These are phyloP conservation scores for Tetrahymena elliotti DNA, from an alignment of 73 alveolate genomes.

Conservation along the genomic window DNA sequence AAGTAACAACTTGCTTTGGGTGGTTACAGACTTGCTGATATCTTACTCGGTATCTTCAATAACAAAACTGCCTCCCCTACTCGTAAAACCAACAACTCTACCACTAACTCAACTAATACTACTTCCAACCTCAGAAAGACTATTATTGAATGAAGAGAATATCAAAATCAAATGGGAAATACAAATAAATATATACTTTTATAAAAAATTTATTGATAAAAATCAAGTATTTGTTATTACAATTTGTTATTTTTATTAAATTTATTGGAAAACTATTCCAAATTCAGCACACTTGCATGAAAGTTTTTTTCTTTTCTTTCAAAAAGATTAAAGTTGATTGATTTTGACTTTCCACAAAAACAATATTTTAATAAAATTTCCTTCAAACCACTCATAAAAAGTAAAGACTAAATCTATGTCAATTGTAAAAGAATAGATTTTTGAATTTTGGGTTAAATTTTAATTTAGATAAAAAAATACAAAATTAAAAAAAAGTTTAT, in stretches of 20 bases:
- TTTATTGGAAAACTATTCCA: too few species aligned
- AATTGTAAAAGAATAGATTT: too few species aligned
- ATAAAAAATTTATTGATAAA: too few species aligned
- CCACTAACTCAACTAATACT: neutral
- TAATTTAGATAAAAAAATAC: too few species aligned
- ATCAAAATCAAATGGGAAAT: neutral
- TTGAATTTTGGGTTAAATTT: too few species aligned
- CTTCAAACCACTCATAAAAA: too few species aligned
- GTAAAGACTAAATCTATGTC: too few species aligned
- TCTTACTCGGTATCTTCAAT: neutral
- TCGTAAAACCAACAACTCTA: neutral
- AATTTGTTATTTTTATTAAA: too few species aligned
- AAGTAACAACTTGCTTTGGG: conserved; percentile 36
- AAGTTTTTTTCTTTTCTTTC: neutral
- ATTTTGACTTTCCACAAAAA: too few species aligned
- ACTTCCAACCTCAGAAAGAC: neutral
- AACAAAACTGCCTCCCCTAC: neutral
- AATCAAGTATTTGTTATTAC: too few species aligned
- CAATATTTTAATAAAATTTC: too few species aligned
- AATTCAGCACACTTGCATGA: neutral
- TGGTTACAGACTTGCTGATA: conserved; percentile 49
- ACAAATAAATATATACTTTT: neutral
- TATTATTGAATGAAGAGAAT: neutral
- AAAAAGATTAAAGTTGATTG: neutral
- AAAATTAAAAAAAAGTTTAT: too few species aligned